A percentile compares a stretch with the other conserved stretches of the same genome.
Evolutionary conservation across 2,329 filamentous ascomycete species (phyloP).

Genomic region (Fusarium neocosmosporiellum): DNA sequence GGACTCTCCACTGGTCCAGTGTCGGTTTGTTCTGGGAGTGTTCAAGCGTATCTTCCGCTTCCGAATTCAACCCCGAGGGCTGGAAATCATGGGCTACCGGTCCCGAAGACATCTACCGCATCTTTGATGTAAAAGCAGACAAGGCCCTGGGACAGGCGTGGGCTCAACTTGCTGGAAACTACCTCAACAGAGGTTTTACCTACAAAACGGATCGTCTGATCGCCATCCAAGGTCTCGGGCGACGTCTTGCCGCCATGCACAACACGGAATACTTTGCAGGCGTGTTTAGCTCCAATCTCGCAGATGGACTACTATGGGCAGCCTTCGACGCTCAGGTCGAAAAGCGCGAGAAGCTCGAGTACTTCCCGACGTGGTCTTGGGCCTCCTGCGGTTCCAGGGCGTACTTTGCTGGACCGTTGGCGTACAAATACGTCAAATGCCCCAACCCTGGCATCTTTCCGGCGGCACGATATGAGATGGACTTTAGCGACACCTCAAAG

Average conservation of each 20-base stretch:
- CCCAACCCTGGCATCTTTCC: background rate
- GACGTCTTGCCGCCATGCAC: background rate
- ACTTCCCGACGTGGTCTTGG: background rate
- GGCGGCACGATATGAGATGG: background rate
- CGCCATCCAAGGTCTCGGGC: background rate
- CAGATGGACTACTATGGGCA: background rate
- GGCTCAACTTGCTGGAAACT: background rate
- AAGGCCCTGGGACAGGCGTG: background rate
- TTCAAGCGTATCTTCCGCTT: background rate
- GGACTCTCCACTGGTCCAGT: background rate
- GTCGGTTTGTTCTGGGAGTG: constrained; percentile 3
- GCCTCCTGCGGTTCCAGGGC: background rate
- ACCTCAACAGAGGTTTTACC: background rate
- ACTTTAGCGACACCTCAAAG: background rate
- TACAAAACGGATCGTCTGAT: background rate
- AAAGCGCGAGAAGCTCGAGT: background rate
- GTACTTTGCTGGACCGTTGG: background rate
- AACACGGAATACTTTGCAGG: background rate
- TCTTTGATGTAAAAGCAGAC: background rate
- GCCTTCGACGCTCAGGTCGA: background rate
- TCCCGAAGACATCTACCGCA: background rate
- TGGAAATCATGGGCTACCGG: background rate
- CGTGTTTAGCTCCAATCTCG: background rate
- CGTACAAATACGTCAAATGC: background rate
- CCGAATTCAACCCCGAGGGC: background rate